These are phyloP conservation scores for Pichia sp. DNA, from an alignment of 1,139 yeast genomes.

Conservation along the genomic window DNA sequence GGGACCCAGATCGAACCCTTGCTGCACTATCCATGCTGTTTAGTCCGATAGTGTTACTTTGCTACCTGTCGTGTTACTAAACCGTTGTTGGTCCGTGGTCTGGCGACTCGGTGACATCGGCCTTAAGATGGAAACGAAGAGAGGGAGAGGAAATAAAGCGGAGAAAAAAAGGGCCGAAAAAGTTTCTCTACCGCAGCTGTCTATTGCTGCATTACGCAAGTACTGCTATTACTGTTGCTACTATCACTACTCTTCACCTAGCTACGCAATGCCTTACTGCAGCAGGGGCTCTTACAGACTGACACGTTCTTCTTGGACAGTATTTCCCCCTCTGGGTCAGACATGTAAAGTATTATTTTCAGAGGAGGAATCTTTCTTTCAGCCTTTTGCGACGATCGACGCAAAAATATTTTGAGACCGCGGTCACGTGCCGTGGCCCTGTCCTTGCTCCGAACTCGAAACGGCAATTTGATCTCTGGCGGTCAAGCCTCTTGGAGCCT, in stretches of 20 bases:
- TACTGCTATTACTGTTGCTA: too few species aligned
- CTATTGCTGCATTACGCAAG: too few species aligned
- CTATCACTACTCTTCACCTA: too few species aligned
- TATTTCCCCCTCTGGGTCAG: too few species aligned
- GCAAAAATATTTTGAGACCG: neutral
- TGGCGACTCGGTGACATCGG: conserved; percentile 8
- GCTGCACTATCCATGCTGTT: neutral
- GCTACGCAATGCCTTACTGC: too few species aligned
- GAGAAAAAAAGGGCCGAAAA: neutral
- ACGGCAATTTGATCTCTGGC: neutral
- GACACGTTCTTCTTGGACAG: too few species aligned
- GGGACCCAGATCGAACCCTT: neutral
- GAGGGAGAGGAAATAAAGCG: neutral
- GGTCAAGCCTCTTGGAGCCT: too few species aligned
- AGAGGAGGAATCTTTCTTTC: too few species aligned
- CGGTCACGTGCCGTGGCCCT: neutral
- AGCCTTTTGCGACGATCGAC: neutral
- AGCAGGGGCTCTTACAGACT: too few species aligned
- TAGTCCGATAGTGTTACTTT: neutral
- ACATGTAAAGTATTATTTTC: too few species aligned
- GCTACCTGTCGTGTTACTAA: neutral
- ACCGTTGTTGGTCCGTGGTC: neutral
- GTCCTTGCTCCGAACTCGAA: neutral
- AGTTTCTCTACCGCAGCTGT: too few species aligned
- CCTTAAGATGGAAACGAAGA: neutral